Evolutionary conservation across 352 stramenopile species (phyloP).

Genomic region (Phytophthora capsici): DNA sequence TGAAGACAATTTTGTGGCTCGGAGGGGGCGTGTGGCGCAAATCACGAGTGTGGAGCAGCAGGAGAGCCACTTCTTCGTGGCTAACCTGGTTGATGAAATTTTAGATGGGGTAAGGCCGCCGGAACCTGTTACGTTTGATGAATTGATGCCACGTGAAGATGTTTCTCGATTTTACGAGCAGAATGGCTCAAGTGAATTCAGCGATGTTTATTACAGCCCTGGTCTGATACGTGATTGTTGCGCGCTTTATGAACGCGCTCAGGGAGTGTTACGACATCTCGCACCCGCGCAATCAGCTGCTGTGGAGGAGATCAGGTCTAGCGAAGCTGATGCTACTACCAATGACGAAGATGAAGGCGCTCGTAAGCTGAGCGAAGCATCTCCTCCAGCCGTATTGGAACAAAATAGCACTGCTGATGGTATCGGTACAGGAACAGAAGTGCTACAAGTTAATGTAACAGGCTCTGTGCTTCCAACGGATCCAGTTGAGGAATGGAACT

Average conservation of each 20-base stretch:
- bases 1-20: slow-evolving; percentile 65
- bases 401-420: slow-evolving; percentile 1
- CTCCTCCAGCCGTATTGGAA: slow-evolving; percentile 1
- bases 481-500: slow-evolving; percentile 37
- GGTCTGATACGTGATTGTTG: slow-evolving; percentile 25
- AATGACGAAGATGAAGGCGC: background rate
- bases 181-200: slow-evolving; percentile 26
- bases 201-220: slow-evolving; percentile 50
- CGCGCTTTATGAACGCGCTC: slow-evolving; percentile 38
- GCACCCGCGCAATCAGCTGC: background rate
- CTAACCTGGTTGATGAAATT: slow-evolving; percentile 64
- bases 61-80: slow-evolving; percentile 54
- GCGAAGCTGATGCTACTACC: slow-evolving; percentile 3
- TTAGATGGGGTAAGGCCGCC: slow-evolving; percentile 41
- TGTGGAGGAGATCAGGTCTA: slow-evolving; percentile 5
- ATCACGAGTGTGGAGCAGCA: slow-evolving; percentile 18
- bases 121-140: slow-evolving; percentile 34
- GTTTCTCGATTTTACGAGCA: slow-evolving; percentile 43
- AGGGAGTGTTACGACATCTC: slow-evolving; percentile 18
- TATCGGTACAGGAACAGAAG: background rate
- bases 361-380: background rate
- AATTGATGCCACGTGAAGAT: slow-evolving; percentile 34
- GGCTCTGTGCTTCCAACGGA: background rate
- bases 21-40: slow-evolving; percentile 30
- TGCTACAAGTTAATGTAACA: background rate